Evolutionary conservation across 2,329 filamentous ascomycete species (phyloP).

Genomic region (Cladobotryum protrusum): DNA sequence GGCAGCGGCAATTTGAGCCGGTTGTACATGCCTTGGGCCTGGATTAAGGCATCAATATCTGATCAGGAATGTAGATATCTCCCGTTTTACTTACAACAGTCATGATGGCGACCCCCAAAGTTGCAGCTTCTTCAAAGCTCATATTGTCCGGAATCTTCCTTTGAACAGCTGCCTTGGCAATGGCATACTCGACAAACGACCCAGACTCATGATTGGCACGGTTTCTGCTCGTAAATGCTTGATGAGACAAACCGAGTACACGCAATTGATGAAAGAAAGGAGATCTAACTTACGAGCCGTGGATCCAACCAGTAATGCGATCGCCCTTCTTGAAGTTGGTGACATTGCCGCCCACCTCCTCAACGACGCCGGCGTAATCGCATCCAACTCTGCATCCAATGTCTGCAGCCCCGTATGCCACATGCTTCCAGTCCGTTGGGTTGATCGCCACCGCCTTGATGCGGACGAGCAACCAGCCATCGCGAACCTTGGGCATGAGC

Average conservation of each 20-base stretch:
- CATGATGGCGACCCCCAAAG: conserved; percentile 32
- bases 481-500: conserved; percentile 4
- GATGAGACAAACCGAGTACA: too few relatives aligned
- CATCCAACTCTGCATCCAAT: conserved; percentile 29
- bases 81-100: conserved; percentile 26
- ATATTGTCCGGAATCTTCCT: conserved; percentile 40
- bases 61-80: too few relatives aligned
- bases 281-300: conserved; percentile 23
- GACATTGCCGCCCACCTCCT: conserved; percentile 38
- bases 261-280: too few relatives aligned
- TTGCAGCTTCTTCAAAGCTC: conserved; percentile 41
- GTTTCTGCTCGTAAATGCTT: too few relatives aligned
- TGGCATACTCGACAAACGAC: conserved; percentile 34
- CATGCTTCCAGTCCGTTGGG: conserved; percentile 29
- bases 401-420: conserved; percentile 14
- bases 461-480: conserved; percentile 25
- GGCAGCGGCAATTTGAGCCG: conserved; percentile 41
- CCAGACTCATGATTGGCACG: conserved; percentile 33
- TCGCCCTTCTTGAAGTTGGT: conserved; percentile 43
- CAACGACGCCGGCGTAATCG: conserved; percentile 42
- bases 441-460: conserved; percentile 29
- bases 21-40: conserved; percentile 36
- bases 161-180: conserved; percentile 34
- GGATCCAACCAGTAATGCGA: conserved; percentile 35
- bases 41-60: too few relatives aligned